Conservation (phyloP, 73 alveolate genomes). For the Breviolum minutum region DNA sequence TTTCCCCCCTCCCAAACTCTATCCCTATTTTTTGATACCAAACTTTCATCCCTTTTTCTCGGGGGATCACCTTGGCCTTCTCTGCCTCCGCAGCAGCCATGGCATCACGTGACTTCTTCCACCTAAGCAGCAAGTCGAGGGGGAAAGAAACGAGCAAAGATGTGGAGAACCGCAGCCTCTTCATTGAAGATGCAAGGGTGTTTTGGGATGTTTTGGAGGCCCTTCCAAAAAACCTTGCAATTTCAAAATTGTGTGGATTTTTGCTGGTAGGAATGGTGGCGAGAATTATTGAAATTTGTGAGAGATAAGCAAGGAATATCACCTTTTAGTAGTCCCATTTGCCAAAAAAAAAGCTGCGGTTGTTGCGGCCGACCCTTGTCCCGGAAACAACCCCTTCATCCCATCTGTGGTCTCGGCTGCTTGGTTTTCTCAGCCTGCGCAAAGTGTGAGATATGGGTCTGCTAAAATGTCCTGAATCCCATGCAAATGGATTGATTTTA, state of each 20-base stretch:
- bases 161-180: neutral
- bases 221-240: no score
- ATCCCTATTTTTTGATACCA: neutral
- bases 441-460: neutral
- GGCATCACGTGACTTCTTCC: slow-evolving; percentile 80
- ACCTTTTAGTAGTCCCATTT: no score
- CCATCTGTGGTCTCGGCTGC: neutral
- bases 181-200: neutral
- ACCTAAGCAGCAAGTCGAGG: neutral
- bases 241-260: no score
- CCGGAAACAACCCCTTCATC: neutral
- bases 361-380: no score
- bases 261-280: no score
- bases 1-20: neutral
- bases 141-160: neutral
- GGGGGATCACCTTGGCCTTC: slow-evolving; percentile 7
- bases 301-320: no score
- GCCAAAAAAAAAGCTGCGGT: no score
- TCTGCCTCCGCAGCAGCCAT: slow-evolving; percentile 26
- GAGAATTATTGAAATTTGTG: no score
- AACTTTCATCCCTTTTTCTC: neutral
- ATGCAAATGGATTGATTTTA: neutral
- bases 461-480: neutral
- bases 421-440: slow-evolving; percentile 4
- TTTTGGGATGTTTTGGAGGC: no score